phyloP scores from a whole-genome alignment of 2,329 filamentous ascomycete genomes.

The Fusarium poae region DNA sequence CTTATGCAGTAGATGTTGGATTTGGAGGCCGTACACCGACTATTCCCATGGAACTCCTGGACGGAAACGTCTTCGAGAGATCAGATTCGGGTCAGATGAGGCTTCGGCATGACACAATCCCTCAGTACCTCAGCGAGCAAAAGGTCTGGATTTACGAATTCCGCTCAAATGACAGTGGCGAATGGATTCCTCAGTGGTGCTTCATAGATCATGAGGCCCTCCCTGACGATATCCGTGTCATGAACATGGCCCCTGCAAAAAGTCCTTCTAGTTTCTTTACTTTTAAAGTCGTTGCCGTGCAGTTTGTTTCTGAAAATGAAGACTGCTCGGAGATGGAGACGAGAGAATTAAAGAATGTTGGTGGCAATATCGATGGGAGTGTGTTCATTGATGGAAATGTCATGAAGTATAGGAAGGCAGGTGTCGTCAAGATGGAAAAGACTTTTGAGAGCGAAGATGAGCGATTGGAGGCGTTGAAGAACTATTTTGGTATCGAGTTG shows the following conservation, averaged over 20 bases:
- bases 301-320: conserved; percentile 24
- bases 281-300: conserved; percentile 23
- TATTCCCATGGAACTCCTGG: conserved; percentile 2
- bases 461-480: conserved; percentile 6
- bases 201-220: conserved; percentile 27
- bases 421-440: conserved; percentile 6
- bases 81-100: conserved; percentile 21
- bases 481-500: conserved; percentile 23
- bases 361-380: conserved; percentile 11
- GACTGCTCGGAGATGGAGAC: not conserved
- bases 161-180: not conserved
- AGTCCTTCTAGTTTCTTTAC: conserved; percentile 36
- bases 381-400: conserved; percentile 23
- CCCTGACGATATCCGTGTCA: conserved; percentile 31
- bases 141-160: conserved; percentile 34
- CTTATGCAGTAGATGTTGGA: conserved; percentile 29
- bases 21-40: conserved; percentile 19
- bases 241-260: conserved; percentile 29
- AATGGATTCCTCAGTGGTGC: conserved; percentile 32
- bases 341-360: not conserved
- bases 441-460: conserved; percentile 16
- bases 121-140: conserved; percentile 14
- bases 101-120: conserved; percentile 1
- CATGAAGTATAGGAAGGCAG: conserved; percentile 13
- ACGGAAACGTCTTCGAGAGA: not conserved